Evolutionary conservation across 495 filamentous ascomycete species (phyloP), one percentile per base, ranked within the genome.

Genomic region (Xylaria cubensis): DNA sequence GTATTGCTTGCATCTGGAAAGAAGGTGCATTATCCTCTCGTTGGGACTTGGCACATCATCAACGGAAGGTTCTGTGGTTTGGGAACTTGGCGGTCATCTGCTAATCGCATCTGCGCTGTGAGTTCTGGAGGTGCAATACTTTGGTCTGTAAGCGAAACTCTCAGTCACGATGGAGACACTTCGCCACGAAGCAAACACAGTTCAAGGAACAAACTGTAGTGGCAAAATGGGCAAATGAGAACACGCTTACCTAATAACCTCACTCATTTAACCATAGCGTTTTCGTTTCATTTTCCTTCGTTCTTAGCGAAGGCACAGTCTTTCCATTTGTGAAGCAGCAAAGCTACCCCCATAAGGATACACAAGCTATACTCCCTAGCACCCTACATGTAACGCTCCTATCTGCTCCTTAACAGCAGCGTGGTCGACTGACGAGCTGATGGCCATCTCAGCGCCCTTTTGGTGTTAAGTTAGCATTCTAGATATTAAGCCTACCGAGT

Each of bases 31-130:
- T 74, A 67, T 29, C 72, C 72, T 8, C 59, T 74, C 32, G 59
- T 74, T 24, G 72, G 72, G 9, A 74, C 72, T 15, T 74, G 64
- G 32, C 58, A 65, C 34, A 19, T 55, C 10, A 29, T 74, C 21
- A 34, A 74, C n/a, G 72, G 67, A 9, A 70, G 13, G 12, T 58
- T 66, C 21, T 19, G 51, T 21, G 67, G 67, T 4, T 36, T 74
- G 19, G 72, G 68, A n/a, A 58, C n/a, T 24, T 74, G 72, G 72
- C 56, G 72, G 42, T 63, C 67, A 32, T 62, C 67, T 59, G 24
- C 24, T 21, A 68, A 50, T 61, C 72, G 72, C 26, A 74, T 74
- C 55, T 74, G 72, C 39, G 68, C 72, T 2, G 19, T 74, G 8
- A 72, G 69, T 65, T 67, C 73, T 51, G 73, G 71, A 59, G 69